phyloP scores from a whole-genome alignment of 2,329 filamentous ascomycete species.

The Ramichloridium luteum region DNA sequence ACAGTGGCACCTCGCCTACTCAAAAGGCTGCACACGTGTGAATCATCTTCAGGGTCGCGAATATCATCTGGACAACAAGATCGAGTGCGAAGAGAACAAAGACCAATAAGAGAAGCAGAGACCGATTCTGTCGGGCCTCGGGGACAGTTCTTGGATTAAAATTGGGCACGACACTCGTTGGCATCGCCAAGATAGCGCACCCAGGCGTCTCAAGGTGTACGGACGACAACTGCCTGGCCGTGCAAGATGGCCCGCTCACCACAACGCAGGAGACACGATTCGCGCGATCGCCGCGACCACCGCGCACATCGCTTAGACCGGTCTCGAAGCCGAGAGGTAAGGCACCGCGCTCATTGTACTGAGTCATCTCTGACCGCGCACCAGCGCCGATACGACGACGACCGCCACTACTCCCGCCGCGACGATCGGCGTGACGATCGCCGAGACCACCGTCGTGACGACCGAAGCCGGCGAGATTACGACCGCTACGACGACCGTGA shows the following conservation, averaged over 20 bases:
- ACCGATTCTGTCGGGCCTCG: too few relatives aligned
- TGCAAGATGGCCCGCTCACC: conserved; percentile 16
- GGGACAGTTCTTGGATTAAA: too few relatives aligned
- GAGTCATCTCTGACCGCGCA: neutral
- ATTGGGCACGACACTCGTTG: too few relatives aligned
- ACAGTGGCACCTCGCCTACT: too few relatives aligned
- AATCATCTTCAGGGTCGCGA: too few relatives aligned
- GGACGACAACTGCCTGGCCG: conserved; percentile 8
- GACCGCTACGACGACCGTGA: conserved; percentile 14
- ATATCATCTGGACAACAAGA: too few relatives aligned
- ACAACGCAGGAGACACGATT: conserved; percentile 15
- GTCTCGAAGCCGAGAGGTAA: conserved; percentile 8
- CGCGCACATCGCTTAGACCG: conserved; percentile 4
- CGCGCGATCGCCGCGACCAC: conserved; percentile 8
- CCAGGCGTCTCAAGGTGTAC: conserved; percentile 7
- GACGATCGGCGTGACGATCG: conserved; percentile 5
- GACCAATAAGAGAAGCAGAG: too few relatives aligned
- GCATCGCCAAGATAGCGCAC: too few relatives aligned
- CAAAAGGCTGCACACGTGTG: too few relatives aligned
- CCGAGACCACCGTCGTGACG: conserved; percentile 8
- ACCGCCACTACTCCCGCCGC: conserved; percentile 1
- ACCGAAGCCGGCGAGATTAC: conserved; percentile 11
- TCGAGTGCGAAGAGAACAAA: too few relatives aligned
- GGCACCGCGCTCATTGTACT: conserved; percentile 1
- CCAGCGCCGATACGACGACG: neutral